Base-by-base conservation (phyloP, 1,284 basidiomycete species). In the Cystobasidium pallidum region DNA sequence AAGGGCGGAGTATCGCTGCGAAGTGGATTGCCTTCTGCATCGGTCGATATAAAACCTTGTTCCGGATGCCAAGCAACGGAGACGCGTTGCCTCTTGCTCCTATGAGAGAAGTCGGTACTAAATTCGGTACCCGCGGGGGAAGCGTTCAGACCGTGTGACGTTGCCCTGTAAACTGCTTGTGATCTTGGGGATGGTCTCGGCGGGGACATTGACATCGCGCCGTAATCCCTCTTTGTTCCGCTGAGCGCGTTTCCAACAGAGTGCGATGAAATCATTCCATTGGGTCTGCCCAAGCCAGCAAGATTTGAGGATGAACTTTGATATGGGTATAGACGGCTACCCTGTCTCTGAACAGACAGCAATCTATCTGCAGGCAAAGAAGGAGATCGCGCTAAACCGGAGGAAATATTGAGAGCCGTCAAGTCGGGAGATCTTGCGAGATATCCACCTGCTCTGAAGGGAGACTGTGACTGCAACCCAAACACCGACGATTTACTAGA, bases 51-150 rank as follows among this genome's bases (percentile, higher is more conserved):
- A 34, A 73, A 73, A 34, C 72, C 72, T 30, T 54, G 17, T 28
- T 59, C 54, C 21, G 72, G 72, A 45, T 68, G 39, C 72, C 72
- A 73, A 2, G 59, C 68, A 57, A 71, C 68, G 11, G 13, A 28
- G 28, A 61, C 36, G 13, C 61, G 59, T 15, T 52, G 59, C 28
- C 68, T 47, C 61, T 71, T 71, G 24, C 30, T 36, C 34, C 68
- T 7, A 39, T 71, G 68, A 6, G 26, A 28, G 36, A 43, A 26
- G 17, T 71, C 61, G 19, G 67, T 52, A 15, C 68, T 59, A 52
- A 71, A 71, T 32, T 71, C 68, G 21, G 68, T 71, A 13, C 51
- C 43, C 0, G 61, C 34, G 1, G 59, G 68, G 7, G 68, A 63
- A 6, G 52, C 39, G n/a, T 43, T 17, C 13, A 57, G 32, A 13